A percentile compares a stretch with the other conserved stretches of the same genome.
These are phyloP conservation scores for Rhizophora mangle DNA, from an alignment of 345 rosid genomes.

Conservation along the genomic window DNA sequence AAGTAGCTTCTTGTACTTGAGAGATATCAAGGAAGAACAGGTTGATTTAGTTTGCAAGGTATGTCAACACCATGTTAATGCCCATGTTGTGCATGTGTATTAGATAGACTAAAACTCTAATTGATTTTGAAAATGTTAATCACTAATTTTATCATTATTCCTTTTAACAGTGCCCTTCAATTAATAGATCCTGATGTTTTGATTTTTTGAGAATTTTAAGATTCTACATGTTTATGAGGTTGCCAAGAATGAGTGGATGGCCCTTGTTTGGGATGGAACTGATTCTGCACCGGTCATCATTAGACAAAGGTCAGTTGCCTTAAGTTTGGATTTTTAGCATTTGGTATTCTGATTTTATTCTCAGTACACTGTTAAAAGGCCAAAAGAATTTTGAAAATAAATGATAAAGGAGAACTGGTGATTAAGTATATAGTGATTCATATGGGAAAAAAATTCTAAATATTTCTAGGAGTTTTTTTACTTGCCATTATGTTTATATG, in stretches of 20 bases:
- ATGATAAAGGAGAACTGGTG: too few relatives aligned
- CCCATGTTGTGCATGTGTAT: neutral
- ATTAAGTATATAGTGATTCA: too few relatives aligned
- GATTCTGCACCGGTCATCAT: constrained; percentile 56
- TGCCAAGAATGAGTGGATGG: constrained; percentile 33
- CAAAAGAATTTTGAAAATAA: too few relatives aligned
- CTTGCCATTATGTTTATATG: too few relatives aligned
- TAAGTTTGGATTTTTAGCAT: neutral
- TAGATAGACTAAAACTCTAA: neutral
- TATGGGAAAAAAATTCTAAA: too few relatives aligned
- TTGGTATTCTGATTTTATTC: too few relatives aligned
- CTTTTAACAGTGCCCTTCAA: neutral
- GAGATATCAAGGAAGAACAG: constrained; percentile 51
- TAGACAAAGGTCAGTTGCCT: constrained; percentile 43
- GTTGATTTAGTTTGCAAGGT: constrained; percentile 61
- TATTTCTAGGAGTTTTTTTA: too few relatives aligned
- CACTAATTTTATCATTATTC: too few relatives aligned
- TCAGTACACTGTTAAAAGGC: too few relatives aligned
- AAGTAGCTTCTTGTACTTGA: constrained; percentile 40
- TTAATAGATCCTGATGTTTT: constrained; percentile 12
- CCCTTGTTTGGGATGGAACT: constrained; percentile 84
- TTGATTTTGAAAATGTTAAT: too few relatives aligned
- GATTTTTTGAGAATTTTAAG: constrained; percentile 33
- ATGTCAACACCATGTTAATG: neutral
- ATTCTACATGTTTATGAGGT: constrained; percentile 50